phyloP scores from a whole-genome alignment of 345 rosid genomes.

The Camelina laxa region DNA sequence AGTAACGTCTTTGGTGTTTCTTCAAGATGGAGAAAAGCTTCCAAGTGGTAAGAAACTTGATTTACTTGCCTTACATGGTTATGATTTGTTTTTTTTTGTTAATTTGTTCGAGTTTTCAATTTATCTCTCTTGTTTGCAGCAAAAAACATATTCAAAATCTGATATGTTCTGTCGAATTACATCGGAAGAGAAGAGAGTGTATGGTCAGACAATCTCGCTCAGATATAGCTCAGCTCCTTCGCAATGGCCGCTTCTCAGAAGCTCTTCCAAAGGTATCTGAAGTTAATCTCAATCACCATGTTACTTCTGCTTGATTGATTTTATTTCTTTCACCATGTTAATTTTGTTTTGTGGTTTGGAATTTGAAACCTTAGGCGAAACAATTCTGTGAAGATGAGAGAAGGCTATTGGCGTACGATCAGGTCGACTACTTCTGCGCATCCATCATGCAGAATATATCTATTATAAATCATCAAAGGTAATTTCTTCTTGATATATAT shows the following conservation, averaged over 20 bases:
- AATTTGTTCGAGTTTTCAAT: not conserved
- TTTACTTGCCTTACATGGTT: slow-evolving; percentile 28
- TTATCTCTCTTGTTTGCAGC: slow-evolving; percentile 31
- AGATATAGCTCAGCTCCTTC: slow-evolving; percentile 44
- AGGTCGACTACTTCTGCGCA: slow-evolving; percentile 42
- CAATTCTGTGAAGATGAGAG: slow-evolving; percentile 44
- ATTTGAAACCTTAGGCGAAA: slow-evolving; percentile 36
- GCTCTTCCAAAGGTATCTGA: slow-evolving; percentile 43
- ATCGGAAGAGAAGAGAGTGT: slow-evolving; percentile 41
- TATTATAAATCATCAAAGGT: slow-evolving; percentile 18
- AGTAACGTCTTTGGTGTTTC: slow-evolving; percentile 19
- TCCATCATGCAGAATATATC: slow-evolving; percentile 30
- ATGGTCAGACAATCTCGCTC: slow-evolving; percentile 42
- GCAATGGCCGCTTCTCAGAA: slow-evolving; percentile 28
- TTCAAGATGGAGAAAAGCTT: slow-evolving; percentile 41
- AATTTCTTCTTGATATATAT: not conserved
- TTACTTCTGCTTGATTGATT: not conserved
- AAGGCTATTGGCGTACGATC: slow-evolving; percentile 47
- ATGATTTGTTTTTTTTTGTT: not conserved
- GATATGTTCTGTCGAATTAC: slow-evolving; percentile 35
- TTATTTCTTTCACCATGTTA: not conserved
- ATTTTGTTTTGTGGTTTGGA: not conserved
- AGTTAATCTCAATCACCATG: not conserved
- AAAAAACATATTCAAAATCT: slow-evolving; percentile 37
- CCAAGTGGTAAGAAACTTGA: slow-evolving; percentile 19